A percentile compares a stretch with the other conserved stretches of the same genome.
Conservation (phyloP, 2,329 filamentous ascomycete species). For the Sordariomycetes sp. region DNA sequence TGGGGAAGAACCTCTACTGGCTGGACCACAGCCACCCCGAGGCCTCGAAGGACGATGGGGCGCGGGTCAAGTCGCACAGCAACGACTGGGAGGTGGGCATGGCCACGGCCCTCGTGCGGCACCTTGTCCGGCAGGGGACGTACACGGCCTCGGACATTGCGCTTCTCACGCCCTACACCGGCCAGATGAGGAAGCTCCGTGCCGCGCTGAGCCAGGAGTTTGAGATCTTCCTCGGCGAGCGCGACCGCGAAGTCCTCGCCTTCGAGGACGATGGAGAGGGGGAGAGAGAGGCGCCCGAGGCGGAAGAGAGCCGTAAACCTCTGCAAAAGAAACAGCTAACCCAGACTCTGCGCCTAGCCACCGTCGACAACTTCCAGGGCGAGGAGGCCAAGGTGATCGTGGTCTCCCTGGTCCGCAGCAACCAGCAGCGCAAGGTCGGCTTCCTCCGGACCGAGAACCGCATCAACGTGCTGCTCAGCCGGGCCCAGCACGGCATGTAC, state of each 20-base stretch:
- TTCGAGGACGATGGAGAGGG: conserved; percentile 54
- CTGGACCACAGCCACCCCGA: conserved; percentile 52
- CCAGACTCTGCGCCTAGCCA: not conserved
- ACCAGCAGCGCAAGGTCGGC: conserved; percentile 52
- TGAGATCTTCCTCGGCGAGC: conserved; percentile 38
- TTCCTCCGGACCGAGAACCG: conserved; percentile 58
- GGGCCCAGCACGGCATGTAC: conserved; percentile 55
- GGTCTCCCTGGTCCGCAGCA: conserved; percentile 57
- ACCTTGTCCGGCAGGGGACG: conserved; percentile 55
- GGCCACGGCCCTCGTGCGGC: conserved; percentile 52
- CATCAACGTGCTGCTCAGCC: conserved; percentile 60
- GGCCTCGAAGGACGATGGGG: conserved; percentile 37
- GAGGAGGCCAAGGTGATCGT: conserved; percentile 68
- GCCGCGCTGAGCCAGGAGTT: conserved; percentile 8
- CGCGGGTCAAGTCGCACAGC: conserved; percentile 27
- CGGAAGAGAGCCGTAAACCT: conserved; percentile 40
- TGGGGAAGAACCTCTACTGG: conserved; percentile 52
- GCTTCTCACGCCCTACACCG: conserved; percentile 62
- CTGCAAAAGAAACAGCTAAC: conserved; percentile 7
- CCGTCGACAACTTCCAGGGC: conserved; percentile 66
- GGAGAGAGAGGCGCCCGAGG: conserved; percentile 44
- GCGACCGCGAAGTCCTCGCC: conserved; percentile 58
- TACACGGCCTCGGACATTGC: conserved; percentile 57
- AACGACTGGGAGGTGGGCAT: conserved; percentile 60
- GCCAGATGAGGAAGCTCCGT: conserved; percentile 49